Base-by-base conservation (phyloP, 2,329 filamentous ascomycete species). In the Chaetoscypha palmicola region DNA sequence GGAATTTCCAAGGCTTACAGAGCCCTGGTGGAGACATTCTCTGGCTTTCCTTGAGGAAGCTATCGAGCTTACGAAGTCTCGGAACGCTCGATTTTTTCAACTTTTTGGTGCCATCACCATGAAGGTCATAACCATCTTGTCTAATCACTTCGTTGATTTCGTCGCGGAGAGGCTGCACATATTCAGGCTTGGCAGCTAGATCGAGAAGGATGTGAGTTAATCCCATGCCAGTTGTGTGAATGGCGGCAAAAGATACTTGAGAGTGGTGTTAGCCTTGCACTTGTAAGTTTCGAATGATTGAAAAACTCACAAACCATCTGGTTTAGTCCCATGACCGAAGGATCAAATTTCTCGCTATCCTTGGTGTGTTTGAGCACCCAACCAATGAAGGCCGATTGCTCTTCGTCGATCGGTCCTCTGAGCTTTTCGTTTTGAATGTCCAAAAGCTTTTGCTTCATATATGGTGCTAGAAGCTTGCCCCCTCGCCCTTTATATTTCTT, bases 191-290 rank as follows among this genome's bases (percentile, higher is more conserved):
- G 2, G 69, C 64, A 0, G 68, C 69, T 3, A 81, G 57, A 44
- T 74, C 70, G 53, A 73, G 77, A 37, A 81, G 66, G 51, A 69
- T 46, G 65, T 76, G 60, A 1, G 69, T 71, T 0, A 66, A 51
- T 0, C 68, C 64, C 35, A 69, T 55, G 0, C 68, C 67, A 0
- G 71, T 76, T 0, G 72, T 74, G 46, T 74, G 70, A 21, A 77
- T 75, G 2, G 73, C 68, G 0, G 71, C 71, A 41, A 74, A 69
- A 31, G 63, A 67, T 7, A 75, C 51, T 53, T 2, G 8, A 34
- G 8, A 17, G 3, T 12, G 21, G 5, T 20, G 12, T 19, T 32
- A n/a, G 9, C 5, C 14, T 7, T 20, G 31, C 20, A 3, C 3
- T 5, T n/a, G 2, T 4, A 28, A n/a, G 8, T 9, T 24, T 5